A percentile compares a stretch with the other conserved stretches of the same genome.
These are phyloP conservation scores for Gymnopus androsaceus DNA, from an alignment of 1,284 basidiomycete species.

Conservation along the genomic window DNA sequence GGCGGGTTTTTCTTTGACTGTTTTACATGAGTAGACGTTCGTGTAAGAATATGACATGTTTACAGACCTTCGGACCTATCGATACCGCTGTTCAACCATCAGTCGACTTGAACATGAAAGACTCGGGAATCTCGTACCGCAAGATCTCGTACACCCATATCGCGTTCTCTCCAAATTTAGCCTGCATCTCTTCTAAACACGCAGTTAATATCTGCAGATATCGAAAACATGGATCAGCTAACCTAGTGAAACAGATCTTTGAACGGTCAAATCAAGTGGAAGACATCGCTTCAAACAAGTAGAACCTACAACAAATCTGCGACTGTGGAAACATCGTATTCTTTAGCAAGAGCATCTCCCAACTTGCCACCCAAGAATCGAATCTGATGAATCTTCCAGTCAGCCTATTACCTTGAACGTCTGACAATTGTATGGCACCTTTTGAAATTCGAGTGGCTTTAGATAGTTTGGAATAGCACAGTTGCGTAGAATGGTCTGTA, in stretches of 20 bases:
- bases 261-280: slow-evolving; percentile 32
- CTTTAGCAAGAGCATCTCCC: slow-evolving; percentile 82
- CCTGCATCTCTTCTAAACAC: slow-evolving; percentile 74
- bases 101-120: slow-evolving; percentile 3
- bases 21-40: slow-evolving; percentile 22
- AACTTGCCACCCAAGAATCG: slow-evolving; percentile 95
- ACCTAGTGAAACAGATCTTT: slow-evolving; percentile 20
- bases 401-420: slow-evolving; percentile 7
- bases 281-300: slow-evolving; percentile 4
- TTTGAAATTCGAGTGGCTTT: slow-evolving; percentile 82
- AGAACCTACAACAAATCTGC: slow-evolving; percentile 77
- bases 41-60: not conserved
- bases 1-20: slow-evolving; percentile 84
- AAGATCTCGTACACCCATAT: slow-evolving; percentile 91
- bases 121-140: slow-evolving; percentile 42
- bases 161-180: slow-evolving; percentile 80
- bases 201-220: not conserved
- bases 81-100: slow-evolving; percentile 63
- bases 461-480: slow-evolving; percentile 84
- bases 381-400: slow-evolving; percentile 56
- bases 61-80: slow-evolving; percentile 83
- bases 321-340: slow-evolving; percentile 88
- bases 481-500: slow-evolving; percentile 81
- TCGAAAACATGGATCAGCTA: not conserved
- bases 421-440: slow-evolving; percentile 48